These are phyloP conservation scores for Brassica incana DNA, from an alignment of 345 rosid genomes.

Conservation along the genomic window DNA sequence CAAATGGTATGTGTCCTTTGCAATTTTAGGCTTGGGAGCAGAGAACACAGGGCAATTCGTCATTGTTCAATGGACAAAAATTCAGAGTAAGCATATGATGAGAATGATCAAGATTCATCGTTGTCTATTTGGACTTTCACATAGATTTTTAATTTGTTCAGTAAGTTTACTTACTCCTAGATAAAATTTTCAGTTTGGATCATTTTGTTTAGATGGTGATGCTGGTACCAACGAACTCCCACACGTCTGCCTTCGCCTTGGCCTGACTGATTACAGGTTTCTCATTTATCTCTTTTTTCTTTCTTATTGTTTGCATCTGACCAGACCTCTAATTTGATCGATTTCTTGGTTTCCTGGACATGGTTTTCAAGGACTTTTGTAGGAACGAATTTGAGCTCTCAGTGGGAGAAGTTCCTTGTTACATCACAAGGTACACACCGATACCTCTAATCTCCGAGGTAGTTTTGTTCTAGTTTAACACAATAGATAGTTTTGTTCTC, in stretches of 20 bases:
- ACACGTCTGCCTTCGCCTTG: constrained; percentile 67
- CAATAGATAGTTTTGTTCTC: neutral
- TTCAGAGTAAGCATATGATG: constrained; percentile 59
- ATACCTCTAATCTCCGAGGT: neutral
- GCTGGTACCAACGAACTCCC: constrained; percentile 43
- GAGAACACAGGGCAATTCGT: constrained; percentile 56
- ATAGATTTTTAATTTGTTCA: neutral
- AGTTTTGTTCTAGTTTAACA: constrained; percentile 5
- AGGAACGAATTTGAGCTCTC: constrained; percentile 83
- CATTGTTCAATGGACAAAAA: constrained; percentile 77
- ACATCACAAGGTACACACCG: constrained; percentile 63
- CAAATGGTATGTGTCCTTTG: neutral
- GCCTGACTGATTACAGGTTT: constrained; percentile 85
- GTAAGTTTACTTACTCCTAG: neutral
- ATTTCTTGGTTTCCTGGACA: neutral
- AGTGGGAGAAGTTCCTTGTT: constrained; percentile 76
- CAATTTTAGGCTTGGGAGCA: constrained; percentile 62
- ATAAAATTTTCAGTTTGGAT: constrained; percentile 67
- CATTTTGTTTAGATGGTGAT: constrained; percentile 43
- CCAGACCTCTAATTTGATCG: neutral
- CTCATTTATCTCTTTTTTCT: constrained; percentile 26
- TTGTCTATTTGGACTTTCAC: neutral
- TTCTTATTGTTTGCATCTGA: neutral
- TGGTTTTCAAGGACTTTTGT: constrained; percentile 67
- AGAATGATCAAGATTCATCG: neutral